Conservation (phyloP, 495 filamentous ascomycete species). For the Aspergillus cristatus region DNA sequence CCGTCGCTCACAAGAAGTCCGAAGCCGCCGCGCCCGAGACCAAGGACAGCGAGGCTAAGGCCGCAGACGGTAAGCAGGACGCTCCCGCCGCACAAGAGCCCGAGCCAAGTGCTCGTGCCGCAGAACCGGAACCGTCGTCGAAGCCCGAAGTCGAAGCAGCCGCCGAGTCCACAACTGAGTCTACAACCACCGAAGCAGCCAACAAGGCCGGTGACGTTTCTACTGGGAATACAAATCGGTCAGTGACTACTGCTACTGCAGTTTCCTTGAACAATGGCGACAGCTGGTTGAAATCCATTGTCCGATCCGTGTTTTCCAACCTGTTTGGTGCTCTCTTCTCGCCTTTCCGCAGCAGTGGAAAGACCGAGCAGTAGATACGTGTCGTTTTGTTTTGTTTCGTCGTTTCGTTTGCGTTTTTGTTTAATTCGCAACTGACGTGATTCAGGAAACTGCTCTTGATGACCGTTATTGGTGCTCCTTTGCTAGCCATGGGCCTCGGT, state of each 20-base stretch:
- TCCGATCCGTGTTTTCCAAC: conserved; percentile 33
- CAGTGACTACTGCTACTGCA: conserved; percentile 27
- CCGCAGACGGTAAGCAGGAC: conserved; percentile 21
- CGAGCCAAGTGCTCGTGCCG: conserved; percentile 12
- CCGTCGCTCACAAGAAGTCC: conserved; percentile 11
- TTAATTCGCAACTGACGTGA: conserved; percentile 19
- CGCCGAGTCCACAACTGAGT: conserved; percentile 10
- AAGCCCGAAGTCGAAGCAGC: conserved; percentile 11
- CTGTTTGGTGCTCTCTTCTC: conserved; percentile 35
- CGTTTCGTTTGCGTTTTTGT: conserved; percentile 4
- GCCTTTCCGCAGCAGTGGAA: conserved; percentile 31
- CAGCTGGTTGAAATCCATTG: conserved; percentile 37
- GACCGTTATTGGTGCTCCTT: conserved; percentile 19
- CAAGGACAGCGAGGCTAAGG: conserved; percentile 11
- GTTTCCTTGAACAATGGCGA: conserved; percentile 34
- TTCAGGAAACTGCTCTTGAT: conserved; percentile 26
- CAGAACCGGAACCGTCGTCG: neutral
- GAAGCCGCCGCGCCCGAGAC: conserved; percentile 5
- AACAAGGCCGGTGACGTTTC: conserved; percentile 27
- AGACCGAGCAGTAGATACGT: conserved; percentile 21
- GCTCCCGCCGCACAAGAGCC: conserved; percentile 11
- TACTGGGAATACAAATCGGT: conserved; percentile 35
- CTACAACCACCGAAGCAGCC: conserved; percentile 14
- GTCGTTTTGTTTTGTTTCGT: conserved; percentile 2
- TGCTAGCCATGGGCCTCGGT: conserved; percentile 23